Base-by-base conservation (phyloP, 805 yeast genomes). In the Kodamaea neixiangensis region DNA sequence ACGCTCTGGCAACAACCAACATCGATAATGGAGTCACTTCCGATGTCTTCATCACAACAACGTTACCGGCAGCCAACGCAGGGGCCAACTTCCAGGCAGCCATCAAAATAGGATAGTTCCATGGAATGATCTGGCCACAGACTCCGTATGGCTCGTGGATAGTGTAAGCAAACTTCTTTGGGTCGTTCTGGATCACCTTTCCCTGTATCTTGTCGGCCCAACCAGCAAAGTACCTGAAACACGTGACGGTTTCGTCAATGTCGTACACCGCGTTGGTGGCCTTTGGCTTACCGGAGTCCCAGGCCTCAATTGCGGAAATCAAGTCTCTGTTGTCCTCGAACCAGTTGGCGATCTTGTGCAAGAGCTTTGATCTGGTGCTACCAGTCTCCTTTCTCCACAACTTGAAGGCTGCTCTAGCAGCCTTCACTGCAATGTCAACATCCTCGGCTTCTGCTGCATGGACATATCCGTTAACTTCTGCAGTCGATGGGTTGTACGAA, bases 61-160 rank as follows among this genome's bases (percentile, higher is more conserved):
- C 77, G 68, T 88, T 87, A 49, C 94, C 94, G 48, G 89, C 85
- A 39, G 92, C 90, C 56, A 87, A 70, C 7, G 96, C 94, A 18
- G 93, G 93, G 21, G 87, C 89, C 62, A 87, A 73, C 67, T 87
- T 87, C 94, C 94, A 87, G 19, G 87, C 77, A 13, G 87, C 83
- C 90, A 86, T 85, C 29, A 78, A 72, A 54, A 75, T 58, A 11
- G 89, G 89, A 63, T 81, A 85, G 70, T 84, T 84, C 89, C 89
- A 84, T 31, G 89, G 89, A 51, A 85, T 81, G 57, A 84, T 81
- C 64, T 82, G 85, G 10, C 83, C 89, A 58, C 85, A 82, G 34
- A 84, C 87, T 14, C 86, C 85, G 46, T 73, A 64, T 5, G 89
- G 86, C 62, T 86, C 87, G 56, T 83, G 84, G 48, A 83, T 74